A percentile compares a stretch with the other conserved stretches of the same genome.
Conservation (phyloP, 2,329 filamentous ascomycete genomes). For the Ophiocordyceps camponoti-leonardi region DNA sequence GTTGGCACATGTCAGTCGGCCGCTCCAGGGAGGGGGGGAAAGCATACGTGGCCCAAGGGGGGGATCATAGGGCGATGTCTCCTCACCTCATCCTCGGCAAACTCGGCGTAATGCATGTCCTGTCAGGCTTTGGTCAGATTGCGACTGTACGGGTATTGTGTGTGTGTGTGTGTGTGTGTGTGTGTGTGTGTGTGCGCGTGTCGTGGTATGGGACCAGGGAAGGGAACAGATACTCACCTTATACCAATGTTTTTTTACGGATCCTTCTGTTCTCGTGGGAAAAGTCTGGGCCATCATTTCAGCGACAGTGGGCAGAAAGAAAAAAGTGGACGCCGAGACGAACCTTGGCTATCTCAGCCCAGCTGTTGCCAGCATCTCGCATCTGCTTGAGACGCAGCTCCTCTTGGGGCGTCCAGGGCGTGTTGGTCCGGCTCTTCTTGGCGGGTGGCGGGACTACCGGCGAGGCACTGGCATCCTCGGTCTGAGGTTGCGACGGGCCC, state of each 20-base stretch:
- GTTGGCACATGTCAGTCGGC: slow-evolving; percentile 4
- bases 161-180: too few species aligned
- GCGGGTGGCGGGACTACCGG: slow-evolving; percentile 32
- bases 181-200: too few species aligned
- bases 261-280: slow-evolving; percentile 82
- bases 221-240: slow-evolving; percentile 42
- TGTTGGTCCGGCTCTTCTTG: slow-evolving; percentile 97
- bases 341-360: slow-evolving; percentile 99
- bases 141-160: too few species aligned
- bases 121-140: slow-evolving; percentile 15
- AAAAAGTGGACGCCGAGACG: slow-evolving; percentile 16
- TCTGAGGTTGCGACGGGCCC: slow-evolving; percentile 11
- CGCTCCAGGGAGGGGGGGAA: slow-evolving; percentile 4
- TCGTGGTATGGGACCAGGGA: not conserved
- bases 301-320: not conserved
- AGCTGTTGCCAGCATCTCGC: slow-evolving; percentile 83
- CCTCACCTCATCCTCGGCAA: slow-evolving; percentile 85
- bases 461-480: slow-evolving; percentile 14
- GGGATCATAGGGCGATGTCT: not conserved
- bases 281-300: slow-evolving; percentile 46
- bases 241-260: slow-evolving; percentile 99
- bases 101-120: slow-evolving; percentile 99
- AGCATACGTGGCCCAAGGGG: not conserved
- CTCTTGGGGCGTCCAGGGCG: slow-evolving; percentile 90
- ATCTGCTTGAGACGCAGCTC: slow-evolving; percentile 86